Evolutionary conservation across 73 alveolate species (phyloP).

Genomic region (Paramecium tetraurelia): DNA sequence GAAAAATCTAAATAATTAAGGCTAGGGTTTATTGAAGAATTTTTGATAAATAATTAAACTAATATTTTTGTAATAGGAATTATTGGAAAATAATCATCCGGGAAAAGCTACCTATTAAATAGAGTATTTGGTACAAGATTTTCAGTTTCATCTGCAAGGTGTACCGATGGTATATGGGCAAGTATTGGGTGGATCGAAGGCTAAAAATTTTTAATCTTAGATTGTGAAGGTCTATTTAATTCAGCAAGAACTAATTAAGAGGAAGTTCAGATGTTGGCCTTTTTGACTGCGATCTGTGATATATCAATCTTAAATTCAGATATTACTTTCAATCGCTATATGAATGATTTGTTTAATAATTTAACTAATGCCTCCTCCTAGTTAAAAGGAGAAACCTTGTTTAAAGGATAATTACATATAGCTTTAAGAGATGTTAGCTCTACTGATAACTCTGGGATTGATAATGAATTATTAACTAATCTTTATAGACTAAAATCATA

Average conservation of each 20-base stretch:
- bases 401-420: conserved; percentile 25
- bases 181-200: conserved; percentile 28
- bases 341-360: conserved; percentile 7
- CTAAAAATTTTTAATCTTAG: conserved; percentile 58
- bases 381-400: conserved; percentile 24
- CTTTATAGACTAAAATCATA: background rate
- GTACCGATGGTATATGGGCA: conserved; percentile 86
- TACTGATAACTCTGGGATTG: background rate
- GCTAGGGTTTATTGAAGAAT: background rate
- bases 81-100: conserved; percentile 68
- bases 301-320: conserved; percentile 67
- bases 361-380: background rate
- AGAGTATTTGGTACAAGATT: conserved; percentile 79
- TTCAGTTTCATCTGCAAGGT: conserved; percentile 75
- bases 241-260: conserved; percentile 71
- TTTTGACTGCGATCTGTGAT: conserved; percentile 68
- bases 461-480: background rate
- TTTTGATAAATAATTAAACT: background rate
- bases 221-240: conserved; percentile 78
- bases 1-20: background rate
- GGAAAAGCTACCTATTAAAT: conserved; percentile 78
- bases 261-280: conserved; percentile 65
- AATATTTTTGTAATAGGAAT: conserved; percentile 12
- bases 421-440: conserved; percentile 11
- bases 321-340: background rate